These are phyloP conservation scores for Debaryomyces singareniensis DNA, from an alignment of 1,139 yeast genomes.

Conservation along the genomic window DNA sequence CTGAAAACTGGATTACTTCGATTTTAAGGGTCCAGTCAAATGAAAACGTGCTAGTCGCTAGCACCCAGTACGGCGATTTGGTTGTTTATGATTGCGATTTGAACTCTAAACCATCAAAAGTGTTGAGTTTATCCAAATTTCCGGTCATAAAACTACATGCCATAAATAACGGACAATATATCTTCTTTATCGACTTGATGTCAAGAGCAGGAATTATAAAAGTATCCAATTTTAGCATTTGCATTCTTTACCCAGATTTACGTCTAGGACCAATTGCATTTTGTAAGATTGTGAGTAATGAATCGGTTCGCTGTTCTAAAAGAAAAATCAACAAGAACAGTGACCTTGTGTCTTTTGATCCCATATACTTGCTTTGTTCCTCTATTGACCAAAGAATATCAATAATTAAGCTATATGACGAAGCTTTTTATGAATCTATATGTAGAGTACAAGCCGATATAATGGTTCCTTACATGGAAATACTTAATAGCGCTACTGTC, in stretches of 20 bases:
- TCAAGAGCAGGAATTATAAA: conserved; percentile 27
- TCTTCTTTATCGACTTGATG: conserved; percentile 25
- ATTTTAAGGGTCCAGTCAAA: conserved; percentile 10
- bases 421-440: conserved; percentile 10
- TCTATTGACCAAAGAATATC: conserved; percentile 17
- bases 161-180: conserved; percentile 14
- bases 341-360: conserved; percentile 12
- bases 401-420: conserved; percentile 20
- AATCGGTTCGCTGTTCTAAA: conserved; percentile 1
- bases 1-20: conserved; percentile 19
- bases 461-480: not conserved
- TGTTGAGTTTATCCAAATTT: conserved; percentile 20
- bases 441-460: conserved; percentile 8
- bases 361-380: conserved; percentile 19
- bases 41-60: conserved; percentile 17
- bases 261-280: conserved; percentile 23
- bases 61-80: conserved; percentile 30
- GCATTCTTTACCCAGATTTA: conserved; percentile 16
- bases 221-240: conserved; percentile 12
- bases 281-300: conserved; percentile 9
- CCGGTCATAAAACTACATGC: conserved; percentile 18
- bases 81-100: conserved; percentile 15
- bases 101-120: conserved; percentile 11
- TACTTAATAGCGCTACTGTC: not conserved
- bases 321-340: conserved; percentile 4